phyloP scores from a whole-genome alignment of 129 eudicot species.

The Pulicaria dysenterica region DNA sequence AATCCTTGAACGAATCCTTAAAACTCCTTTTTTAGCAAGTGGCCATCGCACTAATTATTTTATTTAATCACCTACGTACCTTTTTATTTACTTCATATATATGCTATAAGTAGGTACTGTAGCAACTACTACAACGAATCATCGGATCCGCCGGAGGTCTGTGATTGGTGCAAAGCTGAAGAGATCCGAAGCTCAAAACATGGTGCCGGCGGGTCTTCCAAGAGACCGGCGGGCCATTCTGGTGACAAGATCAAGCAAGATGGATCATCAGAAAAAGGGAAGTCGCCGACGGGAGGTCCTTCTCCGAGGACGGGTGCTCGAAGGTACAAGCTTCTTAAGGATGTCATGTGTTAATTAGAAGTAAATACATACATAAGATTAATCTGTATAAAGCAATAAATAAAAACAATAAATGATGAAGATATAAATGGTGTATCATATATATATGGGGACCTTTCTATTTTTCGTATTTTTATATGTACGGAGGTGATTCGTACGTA shows the following conservation, averaged over 20 bases:
- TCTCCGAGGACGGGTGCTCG: slow-evolving; percentile 66
- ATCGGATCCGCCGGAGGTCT: slow-evolving; percentile 46
- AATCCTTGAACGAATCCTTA: slow-evolving; percentile 39
- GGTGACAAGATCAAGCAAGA: slow-evolving; percentile 50
- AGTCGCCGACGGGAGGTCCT: slow-evolving; percentile 46
- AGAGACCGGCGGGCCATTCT: slow-evolving; percentile 38
- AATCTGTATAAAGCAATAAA: slow-evolving; percentile 6
- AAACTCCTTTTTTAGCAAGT: slow-evolving; percentile 36
- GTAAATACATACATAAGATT: background rate
- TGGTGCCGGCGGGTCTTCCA: slow-evolving; percentile 41
- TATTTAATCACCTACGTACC: slow-evolving; percentile 4
- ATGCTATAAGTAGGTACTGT: slow-evolving; percentile 51
- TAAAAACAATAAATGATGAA: background rate
- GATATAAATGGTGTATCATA: too few relatives aligned
- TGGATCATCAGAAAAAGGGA: slow-evolving; percentile 34
- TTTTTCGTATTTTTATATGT: too few relatives aligned
- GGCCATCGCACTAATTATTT: slow-evolving; percentile 26
- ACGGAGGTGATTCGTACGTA: too few relatives aligned
- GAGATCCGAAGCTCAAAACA: slow-evolving; percentile 39
- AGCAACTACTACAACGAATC: slow-evolving; percentile 76
- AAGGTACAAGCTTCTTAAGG: slow-evolving; percentile 91
- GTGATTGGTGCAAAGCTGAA: slow-evolving; percentile 82
- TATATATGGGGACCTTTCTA: too few relatives aligned
- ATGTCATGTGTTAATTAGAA: slow-evolving; percentile 74
- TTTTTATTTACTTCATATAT: background rate